These are phyloP conservation scores for Delphinella strobiligena DNA, from an alignment of 2,329 filamentous ascomycete species.

Conservation along the genomic window DNA sequence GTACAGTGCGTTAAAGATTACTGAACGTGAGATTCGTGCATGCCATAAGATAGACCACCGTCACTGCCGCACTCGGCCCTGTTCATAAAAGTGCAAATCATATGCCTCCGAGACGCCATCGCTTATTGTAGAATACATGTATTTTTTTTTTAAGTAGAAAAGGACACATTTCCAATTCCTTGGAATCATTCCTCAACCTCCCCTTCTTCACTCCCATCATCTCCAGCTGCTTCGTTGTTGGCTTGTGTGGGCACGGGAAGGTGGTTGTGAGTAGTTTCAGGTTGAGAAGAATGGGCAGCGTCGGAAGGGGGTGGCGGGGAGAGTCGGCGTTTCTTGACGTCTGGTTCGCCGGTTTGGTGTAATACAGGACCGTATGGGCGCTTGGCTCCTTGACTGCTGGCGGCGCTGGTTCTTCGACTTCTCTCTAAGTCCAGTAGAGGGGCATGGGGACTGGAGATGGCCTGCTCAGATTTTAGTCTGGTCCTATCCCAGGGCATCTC, in stretches of 20 bases:
- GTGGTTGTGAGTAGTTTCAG: slow-evolving; percentile 4
- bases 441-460: slow-evolving; percentile 13
- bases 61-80: too few species aligned
- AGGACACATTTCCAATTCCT: too few species aligned
- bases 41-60: too few species aligned
- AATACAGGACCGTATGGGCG: slow-evolving; percentile 10
- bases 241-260: neutral
- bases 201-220: slow-evolving; percentile 32
- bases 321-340: slow-evolving; percentile 11
- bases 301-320: neutral
- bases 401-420: slow-evolving; percentile 18
- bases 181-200: slow-evolving; percentile 37
- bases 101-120: slow-evolving; percentile 21
- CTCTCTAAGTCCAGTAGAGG: slow-evolving; percentile 13
- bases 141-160: too few species aligned
- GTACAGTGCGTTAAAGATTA: too few species aligned
- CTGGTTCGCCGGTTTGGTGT: slow-evolving; percentile 16
- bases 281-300: neutral
- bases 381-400: slow-evolving; percentile 19
- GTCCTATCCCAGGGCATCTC: slow-evolving; percentile 18
- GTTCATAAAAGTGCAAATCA: too few species aligned
- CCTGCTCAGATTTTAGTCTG: slow-evolving; percentile 15
- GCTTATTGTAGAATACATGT: slow-evolving; percentile 23
- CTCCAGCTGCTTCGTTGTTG: slow-evolving; percentile 10
- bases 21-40: too few species aligned